A percentile compares a stretch with the other conserved stretches of the same genome.
Conservation (phyloP, 1,139 yeast species). For the Magnusiomyces ingens region DNA sequence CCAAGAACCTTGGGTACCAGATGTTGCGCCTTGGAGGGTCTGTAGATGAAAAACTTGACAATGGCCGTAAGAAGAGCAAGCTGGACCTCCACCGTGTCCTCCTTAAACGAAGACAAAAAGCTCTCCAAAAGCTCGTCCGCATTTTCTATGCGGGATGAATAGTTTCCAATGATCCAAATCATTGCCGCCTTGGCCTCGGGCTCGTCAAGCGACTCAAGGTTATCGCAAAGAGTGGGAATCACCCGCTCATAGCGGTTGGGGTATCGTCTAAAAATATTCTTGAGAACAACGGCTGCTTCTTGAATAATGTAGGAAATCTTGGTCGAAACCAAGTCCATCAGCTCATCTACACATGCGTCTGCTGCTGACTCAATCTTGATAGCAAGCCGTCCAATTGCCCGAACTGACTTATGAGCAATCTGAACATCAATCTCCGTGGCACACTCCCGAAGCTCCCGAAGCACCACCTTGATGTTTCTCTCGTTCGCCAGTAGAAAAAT, state of each 20-base stretch:
- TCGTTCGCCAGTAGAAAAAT: slow-evolving; percentile 71
- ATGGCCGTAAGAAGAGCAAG: slow-evolving; percentile 66
- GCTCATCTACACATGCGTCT: slow-evolving; percentile 54
- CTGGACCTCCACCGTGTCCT: slow-evolving; percentile 69
- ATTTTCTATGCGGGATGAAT: slow-evolving; percentile 46
- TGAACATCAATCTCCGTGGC: slow-evolving; percentile 81
- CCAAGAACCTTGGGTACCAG: slow-evolving; percentile 56
- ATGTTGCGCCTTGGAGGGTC: slow-evolving; percentile 51
- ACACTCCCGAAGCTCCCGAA: slow-evolving; percentile 75
- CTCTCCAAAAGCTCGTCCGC: slow-evolving; percentile 44
- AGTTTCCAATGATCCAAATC: slow-evolving; percentile 82
- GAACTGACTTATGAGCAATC: slow-evolving; percentile 78
- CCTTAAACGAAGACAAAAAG: slow-evolving; percentile 44
- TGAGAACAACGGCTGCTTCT: slow-evolving; percentile 70
- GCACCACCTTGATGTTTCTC: slow-evolving; percentile 51
- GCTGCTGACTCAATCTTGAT: slow-evolving; percentile 61
- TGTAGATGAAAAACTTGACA: slow-evolving; percentile 57
- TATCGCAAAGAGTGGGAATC: slow-evolving; percentile 40
- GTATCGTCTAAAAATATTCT: slow-evolving; percentile 70
- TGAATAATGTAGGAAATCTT: slow-evolving; percentile 73
- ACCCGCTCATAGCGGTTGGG: slow-evolving; percentile 47
- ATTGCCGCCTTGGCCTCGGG: slow-evolving; percentile 74
- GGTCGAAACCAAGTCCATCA: slow-evolving; percentile 54
- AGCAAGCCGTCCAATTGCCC: slow-evolving; percentile 87
- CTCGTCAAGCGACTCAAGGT: slow-evolving; percentile 50